Evolutionary conservation across 2,329 filamentous ascomycete species (phyloP), one percentile per base, ranked within the genome.

Genomic region (Lizonia empirigonia): DNA sequence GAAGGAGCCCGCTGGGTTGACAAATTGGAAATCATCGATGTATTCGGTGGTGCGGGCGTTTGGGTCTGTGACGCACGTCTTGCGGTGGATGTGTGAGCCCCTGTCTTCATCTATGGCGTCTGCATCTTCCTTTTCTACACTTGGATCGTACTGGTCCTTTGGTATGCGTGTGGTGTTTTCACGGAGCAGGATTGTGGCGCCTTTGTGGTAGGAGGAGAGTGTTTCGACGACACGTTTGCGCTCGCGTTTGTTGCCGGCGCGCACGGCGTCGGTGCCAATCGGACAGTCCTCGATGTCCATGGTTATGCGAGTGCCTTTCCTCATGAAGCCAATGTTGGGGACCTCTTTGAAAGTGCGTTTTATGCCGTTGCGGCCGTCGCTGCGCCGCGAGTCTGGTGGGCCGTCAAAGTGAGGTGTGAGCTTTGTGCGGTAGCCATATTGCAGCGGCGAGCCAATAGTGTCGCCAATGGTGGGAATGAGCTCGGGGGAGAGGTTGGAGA

Each of bases 261-360:
- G 83, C 13, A 99, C 88, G 29, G 89, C 89, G 23, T 90, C 86
- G 2, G 94, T 99, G 41, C 90, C 94, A 55, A 99, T 95, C 5
- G 94, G 94, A 63, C 94, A 99, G 70, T 97, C 92, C 72, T 99
- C 94, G 58, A 99, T 97, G 69, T 99, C 94, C 56, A 99, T 78
- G 3, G 92, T 92, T 55, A 81, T 81, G 49, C 87, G 82, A 38
- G 83, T 84, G n/a, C 89, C 90, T 74, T 97, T 97, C 56, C 82
- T 80, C 81, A 91, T 94, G 76, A 96, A 99, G 7, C 94, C 94
- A 62, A 97, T 90, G 2, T 88, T 82, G 0, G 94, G 94, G 3
- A 89, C 81, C 48, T 81, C 78, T 12, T 81, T 75, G 62, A 89
- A 88, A 44, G 75, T 76, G 50, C 80, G 79, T 67, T 80, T 80